These are phyloP conservation scores for Myrmaecium sp. DNA, from an alignment of 2,329 filamentous ascomycete genomes.

Conservation along the genomic window DNA sequence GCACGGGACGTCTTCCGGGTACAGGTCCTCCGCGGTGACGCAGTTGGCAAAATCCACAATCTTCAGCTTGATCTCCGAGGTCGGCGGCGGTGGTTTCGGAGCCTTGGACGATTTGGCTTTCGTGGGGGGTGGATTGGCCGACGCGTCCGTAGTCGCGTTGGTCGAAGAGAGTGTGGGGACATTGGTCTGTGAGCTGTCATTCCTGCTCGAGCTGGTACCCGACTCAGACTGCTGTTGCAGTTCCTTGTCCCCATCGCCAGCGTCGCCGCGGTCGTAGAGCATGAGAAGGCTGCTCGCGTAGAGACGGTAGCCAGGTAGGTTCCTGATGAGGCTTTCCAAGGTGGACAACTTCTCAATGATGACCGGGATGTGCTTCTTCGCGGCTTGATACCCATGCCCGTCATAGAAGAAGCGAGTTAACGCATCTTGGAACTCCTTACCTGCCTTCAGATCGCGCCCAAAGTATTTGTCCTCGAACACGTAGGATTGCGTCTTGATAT, in stretches of 20 bases:
- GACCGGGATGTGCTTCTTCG: constrained; percentile 71
- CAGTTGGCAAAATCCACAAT: constrained; percentile 98
- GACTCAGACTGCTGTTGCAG: too few relatives aligned
- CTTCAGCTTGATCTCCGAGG: constrained; percentile 63
- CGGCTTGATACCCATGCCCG: constrained; percentile 62
- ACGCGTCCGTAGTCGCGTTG: constrained; percentile 13
- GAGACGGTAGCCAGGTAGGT: constrained; percentile 73
- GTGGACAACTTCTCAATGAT: constrained; percentile 70
- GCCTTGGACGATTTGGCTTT: constrained; percentile 7
- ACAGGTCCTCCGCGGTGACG: constrained; percentile 64
- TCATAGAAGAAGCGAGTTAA: constrained; percentile 84
- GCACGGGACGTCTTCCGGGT: constrained; percentile 44
- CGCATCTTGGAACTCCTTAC: constrained; percentile 74
- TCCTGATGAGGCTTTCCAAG: constrained; percentile 67
- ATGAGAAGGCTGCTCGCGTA: constrained; percentile 91
- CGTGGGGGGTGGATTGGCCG: constrained; percentile 11
- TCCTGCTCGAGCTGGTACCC: constrained; percentile 7
- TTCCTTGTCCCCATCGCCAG: constrained; percentile 27
- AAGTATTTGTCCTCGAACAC: constrained; percentile 98
- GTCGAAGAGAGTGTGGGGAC: constrained; percentile 8
- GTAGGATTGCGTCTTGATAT: constrained; percentile 65
- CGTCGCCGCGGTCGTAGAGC: constrained; percentile 78
- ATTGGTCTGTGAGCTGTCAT: constrained; percentile 8
- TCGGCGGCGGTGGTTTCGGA: constrained; percentile 9
- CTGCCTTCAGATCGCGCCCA: constrained; percentile 73